These are phyloP conservation scores for Colletotrichum sansevieriae DNA, from an alignment of 2,329 filamentous ascomycete species.

Conservation along the genomic window DNA sequence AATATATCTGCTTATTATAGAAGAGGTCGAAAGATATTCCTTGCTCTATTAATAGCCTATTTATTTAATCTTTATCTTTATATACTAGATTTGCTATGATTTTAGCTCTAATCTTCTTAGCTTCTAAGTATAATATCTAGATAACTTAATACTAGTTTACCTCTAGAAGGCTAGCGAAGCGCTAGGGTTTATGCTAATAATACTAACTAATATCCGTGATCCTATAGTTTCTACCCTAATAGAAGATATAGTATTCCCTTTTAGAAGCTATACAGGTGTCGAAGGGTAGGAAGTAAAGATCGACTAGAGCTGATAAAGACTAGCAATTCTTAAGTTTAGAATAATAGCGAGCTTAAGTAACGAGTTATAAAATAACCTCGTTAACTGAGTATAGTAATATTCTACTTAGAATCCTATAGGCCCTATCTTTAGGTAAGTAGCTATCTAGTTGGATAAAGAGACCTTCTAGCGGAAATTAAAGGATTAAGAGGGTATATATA, in stretches of 20 bases:
- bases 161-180: slow-evolving; percentile 36
- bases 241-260: slow-evolving; percentile 60
- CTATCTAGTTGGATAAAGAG: not conserved
- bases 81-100: no score
- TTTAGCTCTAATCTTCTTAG: not conserved
- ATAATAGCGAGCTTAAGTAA: not conserved
- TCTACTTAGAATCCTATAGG: not conserved
- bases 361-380: not conserved
- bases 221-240: slow-evolving; percentile 48
- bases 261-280: slow-evolving; percentile 50
- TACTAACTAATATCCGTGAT: slow-evolving; percentile 58
- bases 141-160: not conserved
- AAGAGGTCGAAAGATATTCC: no score
- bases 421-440: not conserved
- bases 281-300: not conserved
- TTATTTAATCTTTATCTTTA: no score
- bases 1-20: no score
- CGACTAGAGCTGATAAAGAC: not conserved
- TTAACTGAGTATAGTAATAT: not conserved
- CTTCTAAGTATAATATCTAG: not conserved
- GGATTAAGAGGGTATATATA: rapidly evolving
- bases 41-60: no score
- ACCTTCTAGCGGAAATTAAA: not conserved
- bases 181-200: slow-evolving; percentile 54
- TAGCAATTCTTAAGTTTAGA: not conserved